phyloP scores from a whole-genome alignment of 352 stramenopile species.

The Peronospora farinosa region DNA sequence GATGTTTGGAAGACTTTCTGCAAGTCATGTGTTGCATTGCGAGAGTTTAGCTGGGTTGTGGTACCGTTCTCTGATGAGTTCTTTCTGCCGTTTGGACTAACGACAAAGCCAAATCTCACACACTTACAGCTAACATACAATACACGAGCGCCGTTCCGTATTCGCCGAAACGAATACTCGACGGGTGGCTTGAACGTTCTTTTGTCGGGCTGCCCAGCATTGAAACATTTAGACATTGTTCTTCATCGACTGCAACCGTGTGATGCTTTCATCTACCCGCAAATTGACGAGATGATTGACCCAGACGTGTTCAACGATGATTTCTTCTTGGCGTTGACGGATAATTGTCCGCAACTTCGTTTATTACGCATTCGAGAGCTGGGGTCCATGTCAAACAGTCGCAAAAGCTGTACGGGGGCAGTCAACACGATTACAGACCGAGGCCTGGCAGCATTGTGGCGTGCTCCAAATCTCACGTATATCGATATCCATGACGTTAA shows the following conservation, averaged over 20 bases:
- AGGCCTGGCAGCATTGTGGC: conserved; percentile 24
- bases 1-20: conserved; percentile 46
- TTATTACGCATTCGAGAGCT: conserved; percentile 36
- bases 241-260: conserved; percentile 42
- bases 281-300: conserved; percentile 57
- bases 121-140: conserved; percentile 50
- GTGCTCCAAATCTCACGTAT: conserved; percentile 12
- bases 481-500: conserved; percentile 38
- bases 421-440: conserved; percentile 34
- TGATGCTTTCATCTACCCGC: conserved; percentile 43
- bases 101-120: conserved; percentile 30
- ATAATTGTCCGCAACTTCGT: conserved; percentile 22
- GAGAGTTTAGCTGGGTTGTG: conserved; percentile 66
- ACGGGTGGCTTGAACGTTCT: conserved; percentile 34
- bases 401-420: conserved; percentile 14
- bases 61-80: conserved; percentile 63
- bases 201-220: conserved; percentile 23
- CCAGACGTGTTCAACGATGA: conserved; percentile 43
- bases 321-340: conserved; percentile 27
- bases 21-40: conserved; percentile 27
- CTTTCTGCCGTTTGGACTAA: conserved; percentile 47
- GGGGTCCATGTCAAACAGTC: conserved; percentile 15
- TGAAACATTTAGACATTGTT: conserved; percentile 42
- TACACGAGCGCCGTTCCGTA: conserved; percentile 40
- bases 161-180: conserved; percentile 45